A percentile compares a stretch with the other conserved stretches of the same genome.
Evolutionary conservation across 2,329 filamentous ascomycete genomes (phyloP).

Genomic region (Scedosporium dehoogii): DNA sequence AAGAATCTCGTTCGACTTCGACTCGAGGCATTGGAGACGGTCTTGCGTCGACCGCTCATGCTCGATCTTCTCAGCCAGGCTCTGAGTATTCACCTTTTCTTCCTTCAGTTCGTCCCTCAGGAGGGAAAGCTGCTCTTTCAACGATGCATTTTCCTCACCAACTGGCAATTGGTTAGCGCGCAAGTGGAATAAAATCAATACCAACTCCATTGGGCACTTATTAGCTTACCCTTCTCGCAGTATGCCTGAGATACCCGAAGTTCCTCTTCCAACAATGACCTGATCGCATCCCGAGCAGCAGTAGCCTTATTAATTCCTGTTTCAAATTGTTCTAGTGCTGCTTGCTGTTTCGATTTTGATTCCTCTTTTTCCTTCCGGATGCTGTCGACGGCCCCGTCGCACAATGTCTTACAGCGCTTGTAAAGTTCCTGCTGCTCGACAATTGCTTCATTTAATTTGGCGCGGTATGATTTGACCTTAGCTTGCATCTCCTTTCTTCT

Average conservation of each 20-base stretch:
- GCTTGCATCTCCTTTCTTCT: slow-evolving; percentile 21
- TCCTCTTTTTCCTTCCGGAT: slow-evolving; percentile 19
- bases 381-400: slow-evolving; percentile 21
- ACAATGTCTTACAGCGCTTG: slow-evolving; percentile 20
- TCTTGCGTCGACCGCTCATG: background rate
- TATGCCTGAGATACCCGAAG: background rate
- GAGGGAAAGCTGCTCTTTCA: background rate
- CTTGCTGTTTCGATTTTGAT: slow-evolving; percentile 18
- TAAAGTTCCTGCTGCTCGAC: slow-evolving; percentile 36
- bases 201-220: background rate
- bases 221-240: background rate
- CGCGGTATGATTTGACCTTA: slow-evolving; percentile 24
- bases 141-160: background rate
- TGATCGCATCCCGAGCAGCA: background rate
- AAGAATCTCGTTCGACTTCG: slow-evolving; percentile 3
- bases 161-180: background rate
- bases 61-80: background rate
- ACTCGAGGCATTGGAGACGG: background rate
- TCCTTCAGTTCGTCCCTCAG: background rate
- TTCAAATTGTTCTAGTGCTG: slow-evolving; percentile 8
- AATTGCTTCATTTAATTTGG: slow-evolving; percentile 34
- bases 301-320: background rate
- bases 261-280: background rate
- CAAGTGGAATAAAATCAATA: too few species aligned
- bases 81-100: background rate